These are phyloP conservation scores for Talaromyces ruber DNA, from an alignment of 495 filamentous ascomycete species.

Conservation along the genomic window DNA sequence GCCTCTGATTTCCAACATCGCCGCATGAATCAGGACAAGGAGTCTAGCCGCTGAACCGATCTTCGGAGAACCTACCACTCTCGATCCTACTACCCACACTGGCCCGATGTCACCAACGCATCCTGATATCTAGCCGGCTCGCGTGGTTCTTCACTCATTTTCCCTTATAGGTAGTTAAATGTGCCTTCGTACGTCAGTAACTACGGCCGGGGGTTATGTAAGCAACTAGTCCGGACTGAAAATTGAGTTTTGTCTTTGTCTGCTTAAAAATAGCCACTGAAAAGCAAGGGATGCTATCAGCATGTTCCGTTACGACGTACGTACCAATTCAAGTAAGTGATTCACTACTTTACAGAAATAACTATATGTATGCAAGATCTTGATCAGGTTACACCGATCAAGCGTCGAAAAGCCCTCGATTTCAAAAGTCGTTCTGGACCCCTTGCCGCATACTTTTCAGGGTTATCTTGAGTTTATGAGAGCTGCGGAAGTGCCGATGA, in stretches of 20 bases:
- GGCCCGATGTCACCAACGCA: background rate
- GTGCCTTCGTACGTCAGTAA: background rate
- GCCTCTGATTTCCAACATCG: background rate
- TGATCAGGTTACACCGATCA: background rate
- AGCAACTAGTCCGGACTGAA: background rate
- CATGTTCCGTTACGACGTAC: background rate
- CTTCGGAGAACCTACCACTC: background rate
- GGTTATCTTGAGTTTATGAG: background rate
- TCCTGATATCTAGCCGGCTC: background rate
- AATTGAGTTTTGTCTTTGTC: background rate
- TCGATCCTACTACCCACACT: background rate
- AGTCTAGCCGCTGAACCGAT: background rate
- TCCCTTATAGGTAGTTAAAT: background rate
- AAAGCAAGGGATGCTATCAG: background rate
- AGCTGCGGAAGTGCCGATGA: background rate
- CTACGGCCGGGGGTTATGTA: no score
- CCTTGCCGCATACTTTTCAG: background rate
- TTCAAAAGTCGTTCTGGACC: background rate
- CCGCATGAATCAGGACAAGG: background rate
- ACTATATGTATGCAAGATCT: background rate
- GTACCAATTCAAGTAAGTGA: background rate
- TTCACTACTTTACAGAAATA: background rate
- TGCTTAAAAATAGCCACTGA: background rate
- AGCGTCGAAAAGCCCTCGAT: background rate
- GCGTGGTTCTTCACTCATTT: background rate